Conservation (phyloP, 1,284 basidiomycete genomes). For the Ganoderma meredithae region DNA sequence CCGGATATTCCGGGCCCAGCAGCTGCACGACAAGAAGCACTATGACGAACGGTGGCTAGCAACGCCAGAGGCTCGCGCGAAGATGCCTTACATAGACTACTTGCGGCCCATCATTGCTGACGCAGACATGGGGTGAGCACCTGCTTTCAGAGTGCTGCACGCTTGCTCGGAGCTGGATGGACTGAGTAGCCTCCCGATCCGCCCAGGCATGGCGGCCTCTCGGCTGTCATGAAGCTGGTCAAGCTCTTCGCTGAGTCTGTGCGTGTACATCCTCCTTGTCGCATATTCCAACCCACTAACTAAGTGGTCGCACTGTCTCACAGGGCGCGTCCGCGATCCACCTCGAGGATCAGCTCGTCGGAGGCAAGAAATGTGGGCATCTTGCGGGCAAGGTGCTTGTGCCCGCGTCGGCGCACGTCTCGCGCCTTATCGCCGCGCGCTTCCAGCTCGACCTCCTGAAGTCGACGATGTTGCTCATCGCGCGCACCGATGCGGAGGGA, state of each 20-base stretch:
- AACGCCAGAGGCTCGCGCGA: conserved; percentile 66
- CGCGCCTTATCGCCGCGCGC: conserved; percentile 83
- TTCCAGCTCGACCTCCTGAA: conserved; percentile 91
- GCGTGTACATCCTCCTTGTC: conserved; percentile 31
- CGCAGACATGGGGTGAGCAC: conserved; percentile 87
- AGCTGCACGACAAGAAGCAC: conserved; percentile 87
- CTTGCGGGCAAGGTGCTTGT: conserved; percentile 94
- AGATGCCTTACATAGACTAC: conserved; percentile 86
- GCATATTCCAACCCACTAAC: neutral
- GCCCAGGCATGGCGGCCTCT: conserved; percentile 86
- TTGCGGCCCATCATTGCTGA: conserved; percentile 94
- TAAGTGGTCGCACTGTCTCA: neutral
- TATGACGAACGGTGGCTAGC: conserved; percentile 84
- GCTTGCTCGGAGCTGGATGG: neutral
- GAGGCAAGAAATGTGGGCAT: conserved; percentile 94
- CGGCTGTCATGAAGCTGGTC: conserved; percentile 96
- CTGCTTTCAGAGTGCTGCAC: neutral
- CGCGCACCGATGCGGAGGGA: conserved; percentile 93
- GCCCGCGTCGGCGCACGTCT: conserved; percentile 86
- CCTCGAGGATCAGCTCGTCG: conserved; percentile 92
- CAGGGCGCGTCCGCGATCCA: conserved; percentile 90
- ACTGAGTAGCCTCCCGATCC: conserved; percentile 22
- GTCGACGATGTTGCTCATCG: conserved; percentile 88
- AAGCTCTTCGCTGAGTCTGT: conserved; percentile 93
- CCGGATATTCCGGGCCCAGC: conserved; percentile 85